Base-by-base conservation (phyloP, 2,329 filamentous ascomycete species). In the Colletotrichum costaricense region DNA sequence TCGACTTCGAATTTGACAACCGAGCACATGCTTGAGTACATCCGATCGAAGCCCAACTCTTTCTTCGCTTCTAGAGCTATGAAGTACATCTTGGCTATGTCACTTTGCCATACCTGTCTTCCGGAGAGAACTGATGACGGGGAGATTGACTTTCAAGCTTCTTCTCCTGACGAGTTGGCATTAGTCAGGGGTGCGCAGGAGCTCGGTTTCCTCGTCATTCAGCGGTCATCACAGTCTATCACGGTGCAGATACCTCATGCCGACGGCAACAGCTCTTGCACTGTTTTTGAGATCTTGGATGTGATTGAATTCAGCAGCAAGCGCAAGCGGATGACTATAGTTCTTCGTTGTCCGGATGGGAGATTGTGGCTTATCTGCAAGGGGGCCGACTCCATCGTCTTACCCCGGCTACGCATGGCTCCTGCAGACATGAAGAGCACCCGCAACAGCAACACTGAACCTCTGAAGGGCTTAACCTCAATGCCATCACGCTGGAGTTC, bases 261-360 rank as follows among this genome's bases (percentile, higher is more conserved):
- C 33, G 85, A 84, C 5, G 77, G 79, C 4, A 77, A 79, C 9
- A 82, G 87, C 6, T 85, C 88, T 2, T 24, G 55, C 2, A 92
- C 95, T 77, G 87, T 86, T 0, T 98, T 96, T 77, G 90, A 97
- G 75, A 89, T 98, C 6, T 83, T 98, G 42, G 94, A 98, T 77
- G 89, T 97, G 3, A 94, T 98, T 72, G 95, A 98, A 78, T 98
- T 98, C 78, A 97, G 93, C 74, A 97, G 94, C 82, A 91, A 93
- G 76, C 89, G 95, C 33, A 98, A 98, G 83, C 89, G 95, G 52
- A 98, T 98, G 95, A 96, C 95, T 0, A 91, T 97, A 49, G 84
- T 98, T n/a, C 90, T 98, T 2, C 92, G 93, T 22, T 95, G 94
- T 81, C 95, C 95, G 0, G 93, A 97, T 78, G 91, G 92, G 2